Evolutionary conservation across 2,329 filamentous ascomycete species (phyloP).

Genomic region (Sphaerulina populicola): DNA sequence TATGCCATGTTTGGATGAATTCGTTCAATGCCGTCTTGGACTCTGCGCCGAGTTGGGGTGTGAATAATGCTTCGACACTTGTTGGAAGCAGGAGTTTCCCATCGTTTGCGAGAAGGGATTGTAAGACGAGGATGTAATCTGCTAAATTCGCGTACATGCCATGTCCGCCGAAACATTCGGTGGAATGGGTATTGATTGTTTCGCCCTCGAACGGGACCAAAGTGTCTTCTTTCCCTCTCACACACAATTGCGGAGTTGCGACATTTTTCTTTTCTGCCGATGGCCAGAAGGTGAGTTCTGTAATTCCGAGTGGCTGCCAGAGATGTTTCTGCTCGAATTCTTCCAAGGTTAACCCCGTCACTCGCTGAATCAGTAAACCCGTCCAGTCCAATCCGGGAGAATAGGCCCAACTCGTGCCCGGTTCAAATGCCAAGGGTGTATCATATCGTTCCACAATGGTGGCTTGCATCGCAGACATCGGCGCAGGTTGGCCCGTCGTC

Average conservation of each 20-base stretch:
- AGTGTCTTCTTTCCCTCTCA: slow-evolving; percentile 19
- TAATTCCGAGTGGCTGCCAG: slow-evolving; percentile 40
- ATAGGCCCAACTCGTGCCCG: slow-evolving; percentile 47
- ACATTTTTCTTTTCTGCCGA: slow-evolving; percentile 12
- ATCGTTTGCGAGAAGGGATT: slow-evolving; percentile 44
- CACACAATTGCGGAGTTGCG: slow-evolving; percentile 19
- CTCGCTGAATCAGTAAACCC: slow-evolving; percentile 44
- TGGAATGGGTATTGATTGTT: slow-evolving; percentile 22
- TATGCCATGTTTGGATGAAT: slow-evolving; percentile 27
- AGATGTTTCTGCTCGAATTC: slow-evolving; percentile 42
- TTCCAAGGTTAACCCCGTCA: slow-evolving; percentile 39
- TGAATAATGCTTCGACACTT: slow-evolving; percentile 42
- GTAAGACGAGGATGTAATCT: slow-evolving; percentile 42
- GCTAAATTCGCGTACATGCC: slow-evolving; percentile 29
- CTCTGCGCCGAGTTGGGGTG: slow-evolving; percentile 37
- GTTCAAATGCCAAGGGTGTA: slow-evolving; percentile 45
- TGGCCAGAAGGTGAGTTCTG: slow-evolving; percentile 29
- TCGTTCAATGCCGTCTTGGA: slow-evolving; percentile 24
- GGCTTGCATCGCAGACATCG: slow-evolving; percentile 5
- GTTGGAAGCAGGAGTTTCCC: slow-evolving; percentile 39
- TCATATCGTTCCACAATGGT: slow-evolving; percentile 39
- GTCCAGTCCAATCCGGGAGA: slow-evolving; percentile 46
- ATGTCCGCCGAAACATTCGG: slow-evolving; percentile 32
- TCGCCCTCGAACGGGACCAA: slow-evolving; percentile 15
- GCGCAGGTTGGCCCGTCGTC: slow-evolving; percentile 10